Percentiles rank a stretch among this genome's conserved stretches.
phyloP scores from a whole-genome alignment of 1,139 yeast genomes.

The Sugiyamaella paludigena region DNA sequence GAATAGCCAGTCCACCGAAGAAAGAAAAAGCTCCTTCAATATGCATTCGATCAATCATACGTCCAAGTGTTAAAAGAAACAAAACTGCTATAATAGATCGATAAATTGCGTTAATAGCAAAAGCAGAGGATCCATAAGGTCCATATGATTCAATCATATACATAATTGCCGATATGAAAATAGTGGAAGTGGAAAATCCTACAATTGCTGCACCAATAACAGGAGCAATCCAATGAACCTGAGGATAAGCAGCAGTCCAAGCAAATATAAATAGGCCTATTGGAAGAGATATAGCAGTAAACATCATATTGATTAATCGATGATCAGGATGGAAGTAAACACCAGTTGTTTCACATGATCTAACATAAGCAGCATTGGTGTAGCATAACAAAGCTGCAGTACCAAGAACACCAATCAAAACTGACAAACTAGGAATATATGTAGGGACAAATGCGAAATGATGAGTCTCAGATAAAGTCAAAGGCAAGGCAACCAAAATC shows the following conservation, averaged over 20 bases:
- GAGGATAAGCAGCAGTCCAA: constrained; percentile 49
- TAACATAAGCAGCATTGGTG: neutral
- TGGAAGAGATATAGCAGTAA: constrained; percentile 54
- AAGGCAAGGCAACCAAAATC: constrained; percentile 13
- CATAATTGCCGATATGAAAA: constrained; percentile 67
- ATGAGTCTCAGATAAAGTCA: constrained; percentile 13
- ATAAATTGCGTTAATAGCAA: constrained; percentile 52
- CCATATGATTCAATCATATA: constrained; percentile 74
- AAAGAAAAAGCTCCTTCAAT: constrained; percentile 19
- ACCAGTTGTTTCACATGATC: constrained; percentile 4
- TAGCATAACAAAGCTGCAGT: constrained; percentile 2
- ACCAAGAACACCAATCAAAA: constrained; percentile 12
- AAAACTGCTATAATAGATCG: constrained; percentile 37
- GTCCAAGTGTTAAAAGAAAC: constrained; percentile 11
- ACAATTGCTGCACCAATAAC: constrained; percentile 70
- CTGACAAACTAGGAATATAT: constrained; percentile 12
- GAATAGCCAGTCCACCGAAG: constrained; percentile 17
- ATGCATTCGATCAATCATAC: constrained; percentile 15
- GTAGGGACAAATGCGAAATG: constrained; percentile 10
- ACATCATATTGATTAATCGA: constrained; percentile 16
- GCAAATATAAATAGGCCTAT: constrained; percentile 42
- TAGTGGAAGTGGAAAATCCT: constrained; percentile 68
- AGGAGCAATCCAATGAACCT: constrained; percentile 75
- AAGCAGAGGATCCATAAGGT: constrained; percentile 58
- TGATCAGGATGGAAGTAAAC: constrained; percentile 8